Evolutionary conservation across 768 basidiomycete genomes (phyloP), one percentile per base, ranked within the genome.

Genomic region (Strobilomyces confusus): DNA sequence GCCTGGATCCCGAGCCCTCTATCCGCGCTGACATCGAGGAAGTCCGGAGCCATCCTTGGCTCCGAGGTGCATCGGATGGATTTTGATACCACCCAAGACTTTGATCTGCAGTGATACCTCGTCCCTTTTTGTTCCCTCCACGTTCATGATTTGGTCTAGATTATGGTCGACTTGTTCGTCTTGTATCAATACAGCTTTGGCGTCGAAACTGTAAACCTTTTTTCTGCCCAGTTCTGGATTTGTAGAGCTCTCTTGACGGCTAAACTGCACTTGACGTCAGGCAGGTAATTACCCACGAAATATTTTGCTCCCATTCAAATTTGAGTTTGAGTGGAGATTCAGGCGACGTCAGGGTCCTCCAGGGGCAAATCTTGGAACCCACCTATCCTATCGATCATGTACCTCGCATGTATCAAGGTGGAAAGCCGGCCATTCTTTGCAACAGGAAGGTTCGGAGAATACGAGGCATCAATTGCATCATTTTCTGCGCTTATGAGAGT

Each of bases 1-100:
- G 97, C 73, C 75, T 99, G 54, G 85, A 92, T 58, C 87, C 89
- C 15, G 83, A 97, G 63, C 92, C 92, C 2, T 73, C 80, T 56
- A 80, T 83, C 54, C 80, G 95, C 44, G 87, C 89, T 29, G 87
- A 86, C 37, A 92, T 98, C 49, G 72, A 76, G 45, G 87, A 95
- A 69, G 85, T 99, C 36, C 81, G 83, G 45, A 72, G 69, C n/a
- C 90, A 95, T 70, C 79, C 77, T n/a, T 98, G 95, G 94, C 77
- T 97, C 44, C 62, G 66, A 42, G 56, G 59, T 9, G 55, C 67
- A 26, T 48, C 56, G 49, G 55, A 65, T 41, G 63, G 55, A 34
- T 29, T 51, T 14, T 70, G 54, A 64, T 40, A 25, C 25, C 9
- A 38, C 25, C 46, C 44, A 9, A 38, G 1, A 52, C 44, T 19